phyloP scores from a whole-genome alignment of 371 early-diverging fungal genomes.

The Lichtheimia ornata region DNA sequence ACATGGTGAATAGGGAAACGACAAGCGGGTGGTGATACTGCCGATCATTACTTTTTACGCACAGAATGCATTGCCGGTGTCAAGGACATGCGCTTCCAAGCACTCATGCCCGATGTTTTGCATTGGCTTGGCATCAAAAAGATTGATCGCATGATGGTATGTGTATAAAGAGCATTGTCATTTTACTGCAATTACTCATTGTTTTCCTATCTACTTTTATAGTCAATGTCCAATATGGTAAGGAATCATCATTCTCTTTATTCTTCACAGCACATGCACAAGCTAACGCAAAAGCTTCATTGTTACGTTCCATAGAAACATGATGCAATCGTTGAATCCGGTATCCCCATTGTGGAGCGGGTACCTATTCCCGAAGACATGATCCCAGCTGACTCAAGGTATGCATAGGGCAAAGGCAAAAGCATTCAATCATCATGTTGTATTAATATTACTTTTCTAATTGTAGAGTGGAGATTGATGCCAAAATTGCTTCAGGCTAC shows the following conservation, averaged over 20 bases:
- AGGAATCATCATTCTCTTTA: background rate
- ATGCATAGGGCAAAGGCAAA: conserved; percentile 3
- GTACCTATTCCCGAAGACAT: conserved; percentile 89
- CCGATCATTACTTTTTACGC: conserved; percentile 86
- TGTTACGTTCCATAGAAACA: conserved; percentile 66
- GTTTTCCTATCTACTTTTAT: conserved; percentile 8
- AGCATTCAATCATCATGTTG: background rate
- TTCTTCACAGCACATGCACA: background rate
- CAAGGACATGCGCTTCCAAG: conserved; percentile 97
- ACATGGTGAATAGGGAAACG: conserved; percentile 48
- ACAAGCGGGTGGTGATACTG: conserved; percentile 91
- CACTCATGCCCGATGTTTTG: conserved; percentile 95
- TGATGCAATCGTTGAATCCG: conserved; percentile 90
- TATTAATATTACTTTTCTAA: background rate
- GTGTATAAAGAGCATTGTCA: background rate
- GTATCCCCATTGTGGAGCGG: conserved; percentile 90
- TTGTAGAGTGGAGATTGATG: conserved; percentile 90
- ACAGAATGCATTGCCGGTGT: conserved; percentile 96
- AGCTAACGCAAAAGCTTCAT: background rate
- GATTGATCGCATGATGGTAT: conserved; percentile 90
- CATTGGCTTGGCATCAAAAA: conserved; percentile 96
- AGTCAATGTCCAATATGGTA: conserved; percentile 87
- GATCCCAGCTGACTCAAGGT: conserved; percentile 88
- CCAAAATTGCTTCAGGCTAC: conserved; percentile 95
- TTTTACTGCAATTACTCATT: background rate